Conservation (phyloP, 495 filamentous ascomycete genomes). For the Hypoxylon trugodes region DNA sequence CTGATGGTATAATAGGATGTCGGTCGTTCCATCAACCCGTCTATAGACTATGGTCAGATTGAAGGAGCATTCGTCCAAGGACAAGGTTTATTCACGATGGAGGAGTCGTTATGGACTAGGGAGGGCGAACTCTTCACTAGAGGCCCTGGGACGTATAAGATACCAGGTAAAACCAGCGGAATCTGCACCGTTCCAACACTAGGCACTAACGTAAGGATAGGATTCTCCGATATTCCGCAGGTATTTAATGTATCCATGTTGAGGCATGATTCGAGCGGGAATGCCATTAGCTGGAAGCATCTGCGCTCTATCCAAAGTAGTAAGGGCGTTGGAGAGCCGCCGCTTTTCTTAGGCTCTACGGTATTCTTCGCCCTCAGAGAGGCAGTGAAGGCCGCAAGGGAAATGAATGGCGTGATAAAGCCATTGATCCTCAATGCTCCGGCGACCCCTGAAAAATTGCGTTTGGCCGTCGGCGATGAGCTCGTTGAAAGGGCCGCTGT, state of each 20-base stretch:
- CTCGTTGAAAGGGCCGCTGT: slow-evolving; percentile 74
- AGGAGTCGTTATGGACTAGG: slow-evolving; percentile 84
- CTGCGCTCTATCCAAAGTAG: slow-evolving; percentile 83
- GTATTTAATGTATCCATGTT: slow-evolving; percentile 82
- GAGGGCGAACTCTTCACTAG: slow-evolving; percentile 77
- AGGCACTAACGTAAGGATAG: slow-evolving; percentile 8
- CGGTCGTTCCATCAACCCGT: slow-evolving; percentile 83
- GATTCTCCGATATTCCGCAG: slow-evolving; percentile 85
- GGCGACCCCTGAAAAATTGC: slow-evolving; percentile 78
- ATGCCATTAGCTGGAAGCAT: slow-evolving; percentile 85
- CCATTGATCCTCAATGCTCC: slow-evolving; percentile 66
- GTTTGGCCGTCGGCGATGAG: slow-evolving; percentile 74
- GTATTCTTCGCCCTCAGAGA: slow-evolving; percentile 86
- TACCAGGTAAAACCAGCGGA: slow-evolving; percentile 64
- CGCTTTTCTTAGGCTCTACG: slow-evolving; percentile 80
- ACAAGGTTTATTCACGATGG: slow-evolving; percentile 84
- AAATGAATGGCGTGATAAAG: slow-evolving; percentile 61
- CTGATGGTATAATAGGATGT: slow-evolving; percentile 57
- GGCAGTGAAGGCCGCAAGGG: slow-evolving; percentile 71
- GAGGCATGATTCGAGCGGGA: slow-evolving; percentile 46
- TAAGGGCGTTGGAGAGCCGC: slow-evolving; percentile 79
- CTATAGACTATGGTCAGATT: slow-evolving; percentile 89
- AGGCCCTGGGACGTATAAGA: slow-evolving; percentile 83
- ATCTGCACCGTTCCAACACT: background rate
- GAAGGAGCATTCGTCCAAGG: slow-evolving; percentile 89